phyloP scores from a whole-genome alignment of 371 early-diverging fungal species.

The Mortierella sp. region DNA sequence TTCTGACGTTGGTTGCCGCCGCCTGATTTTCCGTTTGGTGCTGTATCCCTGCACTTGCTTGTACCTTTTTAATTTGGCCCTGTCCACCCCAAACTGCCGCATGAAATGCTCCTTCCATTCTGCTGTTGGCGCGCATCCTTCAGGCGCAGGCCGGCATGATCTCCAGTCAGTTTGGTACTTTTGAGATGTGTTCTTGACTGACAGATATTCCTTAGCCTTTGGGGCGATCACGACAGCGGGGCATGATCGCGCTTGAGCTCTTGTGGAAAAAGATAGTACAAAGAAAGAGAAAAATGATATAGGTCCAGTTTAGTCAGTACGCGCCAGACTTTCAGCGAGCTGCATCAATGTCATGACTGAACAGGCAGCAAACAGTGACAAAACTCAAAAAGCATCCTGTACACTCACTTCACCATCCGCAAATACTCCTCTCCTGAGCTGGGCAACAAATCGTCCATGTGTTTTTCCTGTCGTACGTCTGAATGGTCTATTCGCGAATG shows the following conservation, averaged over 20 bases:
- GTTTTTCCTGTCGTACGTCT: background rate
- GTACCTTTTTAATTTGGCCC: slow-evolving; percentile 8
- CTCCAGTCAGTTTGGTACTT: slow-evolving; percentile 46
- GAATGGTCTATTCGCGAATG: background rate
- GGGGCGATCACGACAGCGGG: slow-evolving; percentile 40
- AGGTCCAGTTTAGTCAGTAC: background rate
- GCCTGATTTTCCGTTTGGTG: background rate
- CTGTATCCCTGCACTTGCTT: slow-evolving; percentile 1
- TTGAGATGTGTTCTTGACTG: slow-evolving; percentile 41
- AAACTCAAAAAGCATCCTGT: background rate
- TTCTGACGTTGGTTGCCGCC: background rate
- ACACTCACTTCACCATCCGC: slow-evolving; percentile 57
- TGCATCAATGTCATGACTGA: too few species aligned
- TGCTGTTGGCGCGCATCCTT: slow-evolving; percentile 34
- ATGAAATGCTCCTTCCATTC: slow-evolving; percentile 44
- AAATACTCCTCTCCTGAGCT: slow-evolving; percentile 62
- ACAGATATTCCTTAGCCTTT: slow-evolving; percentile 17
- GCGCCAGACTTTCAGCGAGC: too few species aligned
- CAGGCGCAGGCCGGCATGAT: slow-evolving; percentile 42
- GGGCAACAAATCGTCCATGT: slow-evolving; percentile 51
- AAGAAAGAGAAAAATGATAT: too few species aligned
- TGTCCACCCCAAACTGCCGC: slow-evolving; percentile 14
- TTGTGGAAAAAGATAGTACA: background rate
- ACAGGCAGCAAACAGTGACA: too few species aligned
- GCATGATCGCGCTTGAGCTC: slow-evolving; percentile 41